phyloP scores from a whole-genome alignment of 495 filamentous ascomycete species.

The Lophium mytilinum region DNA sequence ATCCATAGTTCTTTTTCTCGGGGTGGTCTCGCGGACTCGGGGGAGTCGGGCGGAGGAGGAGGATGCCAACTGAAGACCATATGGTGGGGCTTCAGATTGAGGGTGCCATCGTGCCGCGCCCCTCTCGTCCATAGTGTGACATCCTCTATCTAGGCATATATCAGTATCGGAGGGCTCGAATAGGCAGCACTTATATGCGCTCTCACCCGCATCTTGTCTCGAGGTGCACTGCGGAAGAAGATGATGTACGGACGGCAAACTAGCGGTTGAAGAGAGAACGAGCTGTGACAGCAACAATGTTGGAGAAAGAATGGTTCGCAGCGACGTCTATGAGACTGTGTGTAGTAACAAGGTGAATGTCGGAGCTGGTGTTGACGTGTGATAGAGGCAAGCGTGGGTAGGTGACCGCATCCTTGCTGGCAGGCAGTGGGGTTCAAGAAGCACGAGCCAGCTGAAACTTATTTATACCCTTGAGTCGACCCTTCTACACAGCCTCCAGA shows the following conservation, averaged over 20 bases:
- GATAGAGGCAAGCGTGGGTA: background rate
- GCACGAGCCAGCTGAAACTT: too few species aligned
- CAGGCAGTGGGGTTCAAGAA: too few species aligned
- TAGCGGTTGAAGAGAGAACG: background rate
- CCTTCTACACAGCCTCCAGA: too few species aligned
- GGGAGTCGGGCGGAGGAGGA: slow-evolving; percentile 32
- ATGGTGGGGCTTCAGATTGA: slow-evolving; percentile 37
- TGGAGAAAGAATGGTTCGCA: background rate
- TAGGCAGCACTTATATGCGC: background rate
- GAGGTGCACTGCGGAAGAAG: background rate
- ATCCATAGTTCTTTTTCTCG: slow-evolving; percentile 67
- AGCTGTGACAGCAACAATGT: background rate
- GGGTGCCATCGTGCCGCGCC: slow-evolving; percentile 19
- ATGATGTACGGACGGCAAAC: background rate
- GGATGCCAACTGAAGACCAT: slow-evolving; percentile 33
- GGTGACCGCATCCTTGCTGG: too few species aligned
- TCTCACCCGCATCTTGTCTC: slow-evolving; percentile 22
- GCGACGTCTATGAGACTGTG: too few species aligned
- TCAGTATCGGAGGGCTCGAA: background rate
- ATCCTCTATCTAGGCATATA: slow-evolving; percentile 21
- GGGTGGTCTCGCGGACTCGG: slow-evolving; percentile 33
- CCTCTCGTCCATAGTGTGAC: slow-evolving; percentile 26
- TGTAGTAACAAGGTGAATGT: background rate
- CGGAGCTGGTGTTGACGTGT: background rate
- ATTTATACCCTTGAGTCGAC: too few species aligned